phyloP scores from a whole-genome alignment of 2,329 filamentous ascomycete species.

The Aspergillus calidoustus region DNA sequence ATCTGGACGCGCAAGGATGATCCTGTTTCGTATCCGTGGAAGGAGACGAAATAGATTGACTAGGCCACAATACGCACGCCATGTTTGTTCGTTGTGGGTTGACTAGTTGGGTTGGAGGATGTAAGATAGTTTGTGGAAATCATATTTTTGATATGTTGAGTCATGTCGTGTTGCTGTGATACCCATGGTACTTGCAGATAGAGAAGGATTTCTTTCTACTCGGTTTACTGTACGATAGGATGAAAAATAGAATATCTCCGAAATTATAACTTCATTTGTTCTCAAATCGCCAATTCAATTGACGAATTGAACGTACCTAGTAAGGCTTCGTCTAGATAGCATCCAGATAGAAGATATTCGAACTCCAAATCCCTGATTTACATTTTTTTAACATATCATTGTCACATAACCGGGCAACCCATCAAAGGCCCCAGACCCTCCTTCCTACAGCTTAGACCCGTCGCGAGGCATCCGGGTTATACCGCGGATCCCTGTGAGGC shows the following conservation, averaged over 20 bases:
- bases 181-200: neutral
- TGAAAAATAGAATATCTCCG: neutral
- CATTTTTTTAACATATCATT: neutral
- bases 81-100: no score
- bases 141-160: neutral
- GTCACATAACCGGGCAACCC: neutral
- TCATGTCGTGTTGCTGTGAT: constrained; percentile 1
- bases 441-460: neutral
- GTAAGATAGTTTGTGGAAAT: constrained; percentile 1
- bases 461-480: neutral
- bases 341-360: neutral
- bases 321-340: neutral
- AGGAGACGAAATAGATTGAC: constrained; percentile 48
- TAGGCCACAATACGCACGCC: no score
- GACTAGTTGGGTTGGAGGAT: neutral
- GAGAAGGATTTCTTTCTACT: neutral
- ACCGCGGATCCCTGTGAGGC: neutral
- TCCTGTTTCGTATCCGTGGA: constrained; percentile 68
- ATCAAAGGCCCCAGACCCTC: neutral
- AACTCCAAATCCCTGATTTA: neutral
- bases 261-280: neutral
- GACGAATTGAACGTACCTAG: neutral
- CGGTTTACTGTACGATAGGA: neutral
- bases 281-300: neutral
- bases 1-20: constrained; percentile 87